Conservation (phyloP, 1,284 basidiomycete species). For the Xerocomus cyaneibrunnescens region DNA sequence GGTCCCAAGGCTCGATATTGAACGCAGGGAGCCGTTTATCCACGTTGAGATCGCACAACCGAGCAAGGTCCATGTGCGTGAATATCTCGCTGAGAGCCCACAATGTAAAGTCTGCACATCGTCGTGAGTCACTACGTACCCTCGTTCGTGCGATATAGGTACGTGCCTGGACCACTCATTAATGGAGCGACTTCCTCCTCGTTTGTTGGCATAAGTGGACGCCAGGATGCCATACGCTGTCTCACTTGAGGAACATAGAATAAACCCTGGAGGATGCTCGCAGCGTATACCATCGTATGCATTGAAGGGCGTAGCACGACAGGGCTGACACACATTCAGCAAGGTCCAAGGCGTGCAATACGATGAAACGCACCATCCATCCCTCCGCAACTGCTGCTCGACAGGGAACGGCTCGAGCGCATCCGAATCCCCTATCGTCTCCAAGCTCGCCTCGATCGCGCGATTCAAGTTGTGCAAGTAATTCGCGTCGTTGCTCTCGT, state of each 20-base stretch:
- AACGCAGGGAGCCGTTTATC: conserved; percentile 40
- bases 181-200: conserved; percentile 25
- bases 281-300: conserved; percentile 53
- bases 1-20: conserved; percentile 37
- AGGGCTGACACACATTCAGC: conserved; percentile 44
- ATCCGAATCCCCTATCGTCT: conserved; percentile 33
- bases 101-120: conserved; percentile 40
- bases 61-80: conserved; percentile 57
- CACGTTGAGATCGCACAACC: conserved; percentile 42
- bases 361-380: conserved; percentile 48
- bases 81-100: conserved; percentile 63
- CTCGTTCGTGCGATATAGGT: not conserved
- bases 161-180: conserved; percentile 38
- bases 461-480: conserved; percentile 61
- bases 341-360: not conserved
- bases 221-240: conserved; percentile 47
- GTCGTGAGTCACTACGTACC: not conserved
- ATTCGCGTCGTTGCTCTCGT: conserved; percentile 37
- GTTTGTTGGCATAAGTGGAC: conserved; percentile 34
- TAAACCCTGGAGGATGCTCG: conserved; percentile 60
- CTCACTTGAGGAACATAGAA: conserved; percentile 69
- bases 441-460: conserved; percentile 65
- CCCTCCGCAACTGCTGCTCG: conserved; percentile 54
- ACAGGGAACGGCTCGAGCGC: conserved; percentile 43
- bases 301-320: conserved; percentile 61